Conservation (phyloP, 805 yeast genomes). For the Ogataea dorogensis region DNA sequence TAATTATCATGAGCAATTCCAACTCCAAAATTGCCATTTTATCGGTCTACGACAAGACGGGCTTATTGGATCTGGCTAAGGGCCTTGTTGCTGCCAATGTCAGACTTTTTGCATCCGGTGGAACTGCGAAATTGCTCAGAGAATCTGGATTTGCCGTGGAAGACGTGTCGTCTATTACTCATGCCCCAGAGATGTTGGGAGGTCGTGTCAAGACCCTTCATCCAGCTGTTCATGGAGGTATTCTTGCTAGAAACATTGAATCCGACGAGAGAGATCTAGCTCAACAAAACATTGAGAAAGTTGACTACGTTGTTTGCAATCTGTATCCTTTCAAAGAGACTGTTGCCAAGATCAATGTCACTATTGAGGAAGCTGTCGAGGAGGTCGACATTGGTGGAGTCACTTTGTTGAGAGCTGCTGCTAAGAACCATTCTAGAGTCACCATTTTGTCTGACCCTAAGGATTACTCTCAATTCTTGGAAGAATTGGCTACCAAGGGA, state of each 20-base stretch:
- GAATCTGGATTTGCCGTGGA: constrained; percentile 98
- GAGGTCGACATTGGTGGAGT: constrained; percentile 99
- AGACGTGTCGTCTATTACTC: constrained; percentile 91
- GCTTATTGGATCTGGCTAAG: constrained; percentile 91
- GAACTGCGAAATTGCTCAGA: constrained; percentile 90
- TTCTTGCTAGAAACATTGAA: constrained; percentile 89
- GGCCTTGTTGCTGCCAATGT: constrained; percentile 88
- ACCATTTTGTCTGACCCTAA: constrained; percentile 92
- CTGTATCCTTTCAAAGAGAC: constrained; percentile 98
- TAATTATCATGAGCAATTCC: constrained; percentile 9
- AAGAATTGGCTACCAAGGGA: constrained; percentile 66
- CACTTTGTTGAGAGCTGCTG: constrained; percentile 95
- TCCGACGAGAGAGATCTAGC: constrained; percentile 86
- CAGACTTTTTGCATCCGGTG: constrained; percentile 94
- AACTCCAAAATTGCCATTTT: constrained; percentile 85
- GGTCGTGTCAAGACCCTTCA: constrained; percentile 98
- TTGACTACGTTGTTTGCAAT: constrained; percentile 96
- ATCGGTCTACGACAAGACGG: constrained; percentile 97
- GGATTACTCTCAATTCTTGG: constrained; percentile 84
- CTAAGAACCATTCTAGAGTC: constrained; percentile 96
- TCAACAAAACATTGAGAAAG: constrained; percentile 90
- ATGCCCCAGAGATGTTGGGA: constrained; percentile 98
- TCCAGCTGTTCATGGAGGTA: constrained; percentile 98
- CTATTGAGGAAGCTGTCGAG: constrained; percentile 96
- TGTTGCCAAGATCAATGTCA: constrained; percentile 90